Conservation (phyloP, 495 filamentous ascomycete genomes). For the Patellaria atrata region DNA sequence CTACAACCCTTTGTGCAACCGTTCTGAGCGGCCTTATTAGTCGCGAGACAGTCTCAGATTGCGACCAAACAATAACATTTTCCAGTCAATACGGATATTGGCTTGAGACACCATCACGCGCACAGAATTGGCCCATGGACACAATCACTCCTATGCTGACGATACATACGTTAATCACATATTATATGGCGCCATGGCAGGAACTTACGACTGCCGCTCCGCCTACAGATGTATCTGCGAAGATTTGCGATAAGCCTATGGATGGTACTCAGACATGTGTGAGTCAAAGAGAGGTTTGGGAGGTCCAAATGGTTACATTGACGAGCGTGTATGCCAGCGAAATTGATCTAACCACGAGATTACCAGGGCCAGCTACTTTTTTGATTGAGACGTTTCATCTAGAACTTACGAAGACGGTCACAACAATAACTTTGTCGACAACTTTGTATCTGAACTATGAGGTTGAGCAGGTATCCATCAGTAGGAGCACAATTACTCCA, state of each 20-base stretch:
- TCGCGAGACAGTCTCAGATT: slow-evolving; percentile 20
- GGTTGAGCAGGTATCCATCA: slow-evolving; percentile 12
- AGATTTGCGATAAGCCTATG: slow-evolving; percentile 18
- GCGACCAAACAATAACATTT: slow-evolving; percentile 26
- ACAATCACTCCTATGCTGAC: slow-evolving; percentile 20
- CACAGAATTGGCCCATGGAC: slow-evolving; percentile 3
- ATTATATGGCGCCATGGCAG: slow-evolving; percentile 25
- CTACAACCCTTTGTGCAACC: slow-evolving; percentile 24
- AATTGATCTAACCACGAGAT: slow-evolving; percentile 21
- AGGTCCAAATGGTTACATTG: slow-evolving; percentile 19
- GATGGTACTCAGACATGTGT: slow-evolving; percentile 21
- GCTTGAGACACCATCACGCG: slow-evolving; percentile 17
- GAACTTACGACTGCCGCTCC: slow-evolving; percentile 17
- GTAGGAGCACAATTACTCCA: slow-evolving; percentile 7
- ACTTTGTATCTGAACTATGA: slow-evolving; percentile 14
- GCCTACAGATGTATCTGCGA: slow-evolving; percentile 18
- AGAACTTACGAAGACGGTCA: slow-evolving; percentile 20
- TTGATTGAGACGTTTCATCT: slow-evolving; percentile 22
- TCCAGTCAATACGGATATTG: slow-evolving; percentile 23
- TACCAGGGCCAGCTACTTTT: slow-evolving; percentile 19
- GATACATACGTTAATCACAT: slow-evolving; percentile 22
- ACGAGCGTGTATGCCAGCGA: slow-evolving; percentile 11
- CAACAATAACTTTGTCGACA: slow-evolving; percentile 20
- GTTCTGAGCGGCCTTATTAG: slow-evolving; percentile 20
- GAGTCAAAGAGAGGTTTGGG: slow-evolving; percentile 20